Percentiles rank a stretch among this genome's conserved stretches.
phyloP scores from a whole-genome alignment of 2,329 filamentous ascomycete genomes.

The Pestalotiopsis sp. region DNA sequence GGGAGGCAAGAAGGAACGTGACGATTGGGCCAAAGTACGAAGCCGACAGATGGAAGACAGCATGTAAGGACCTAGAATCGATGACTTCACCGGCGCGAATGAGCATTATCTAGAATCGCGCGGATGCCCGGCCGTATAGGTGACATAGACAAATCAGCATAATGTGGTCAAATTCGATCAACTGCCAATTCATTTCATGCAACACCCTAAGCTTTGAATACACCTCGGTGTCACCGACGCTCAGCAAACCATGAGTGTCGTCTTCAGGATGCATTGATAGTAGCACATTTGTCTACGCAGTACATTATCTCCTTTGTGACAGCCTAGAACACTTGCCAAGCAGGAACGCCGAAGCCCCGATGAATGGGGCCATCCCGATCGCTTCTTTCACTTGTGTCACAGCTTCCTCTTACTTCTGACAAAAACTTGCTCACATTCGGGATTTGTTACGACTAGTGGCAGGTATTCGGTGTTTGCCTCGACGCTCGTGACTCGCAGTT shows the following conservation, averaged over 20 bases:
- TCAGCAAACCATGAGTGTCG: too few relatives aligned
- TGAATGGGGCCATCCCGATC: too few relatives aligned
- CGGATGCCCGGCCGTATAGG: background rate
- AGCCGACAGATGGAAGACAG: conserved; percentile 70
- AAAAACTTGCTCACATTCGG: background rate
- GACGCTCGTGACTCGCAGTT: background rate
- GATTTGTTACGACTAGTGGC: background rate
- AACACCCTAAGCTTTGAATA: background rate
- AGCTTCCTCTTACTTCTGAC: background rate
- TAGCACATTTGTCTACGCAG: too few relatives aligned
- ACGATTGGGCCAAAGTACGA: conserved; percentile 66
- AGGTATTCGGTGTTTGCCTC: background rate
- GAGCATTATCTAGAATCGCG: background rate
- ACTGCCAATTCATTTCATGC: too few relatives aligned
- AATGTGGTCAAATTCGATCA: background rate
- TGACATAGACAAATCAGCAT: background rate
- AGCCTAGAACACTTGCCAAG: too few relatives aligned
- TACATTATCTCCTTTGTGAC: too few relatives aligned
- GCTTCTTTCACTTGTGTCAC: too few relatives aligned
- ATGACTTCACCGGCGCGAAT: background rate
- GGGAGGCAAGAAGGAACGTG: conserved; percentile 66
- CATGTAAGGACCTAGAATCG: conserved; percentile 46
- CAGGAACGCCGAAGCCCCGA: too few relatives aligned
- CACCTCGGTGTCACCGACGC: background rate
- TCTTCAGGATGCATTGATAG: too few relatives aligned